Conservation (phyloP, 169 alveolate genomes). For the Ichthyophthirius multifiliis region DNA sequence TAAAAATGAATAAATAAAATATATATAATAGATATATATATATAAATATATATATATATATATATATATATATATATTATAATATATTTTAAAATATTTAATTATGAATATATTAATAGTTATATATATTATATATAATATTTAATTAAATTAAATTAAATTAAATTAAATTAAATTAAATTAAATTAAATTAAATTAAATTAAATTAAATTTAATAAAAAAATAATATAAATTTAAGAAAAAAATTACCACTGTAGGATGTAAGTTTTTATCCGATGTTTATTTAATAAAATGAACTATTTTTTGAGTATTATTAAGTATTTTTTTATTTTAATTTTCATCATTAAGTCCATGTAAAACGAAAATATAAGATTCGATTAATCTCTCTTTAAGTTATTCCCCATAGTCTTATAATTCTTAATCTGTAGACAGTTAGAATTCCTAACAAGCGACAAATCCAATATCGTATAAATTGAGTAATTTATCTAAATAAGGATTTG, state of each 20-base stretch:
- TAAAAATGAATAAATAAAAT: no score
- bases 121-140: no score
- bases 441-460: background rate
- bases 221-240: background rate
- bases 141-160: no score
- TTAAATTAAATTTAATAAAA: no score
- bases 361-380: slow-evolving; percentile 6
- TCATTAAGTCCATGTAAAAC: slow-evolving; percentile 9
- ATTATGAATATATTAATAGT: no score
- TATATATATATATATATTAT: no score
- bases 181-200: no score
- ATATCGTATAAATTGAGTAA: background rate
- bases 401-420: background rate
- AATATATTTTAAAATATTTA: no score
- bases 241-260: background rate
- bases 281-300: background rate
- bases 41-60: no score
- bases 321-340: background rate
- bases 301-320: background rate
- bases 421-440: background rate
- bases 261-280: background rate
- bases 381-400: slow-evolving; percentile 3
- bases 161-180: no score
- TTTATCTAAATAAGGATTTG: background rate
- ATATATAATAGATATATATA: no score